These are phyloP conservation scores for Globisporangium lucens DNA, from an alignment of 352 stramenopile genomes.

Conservation along the genomic window DNA sequence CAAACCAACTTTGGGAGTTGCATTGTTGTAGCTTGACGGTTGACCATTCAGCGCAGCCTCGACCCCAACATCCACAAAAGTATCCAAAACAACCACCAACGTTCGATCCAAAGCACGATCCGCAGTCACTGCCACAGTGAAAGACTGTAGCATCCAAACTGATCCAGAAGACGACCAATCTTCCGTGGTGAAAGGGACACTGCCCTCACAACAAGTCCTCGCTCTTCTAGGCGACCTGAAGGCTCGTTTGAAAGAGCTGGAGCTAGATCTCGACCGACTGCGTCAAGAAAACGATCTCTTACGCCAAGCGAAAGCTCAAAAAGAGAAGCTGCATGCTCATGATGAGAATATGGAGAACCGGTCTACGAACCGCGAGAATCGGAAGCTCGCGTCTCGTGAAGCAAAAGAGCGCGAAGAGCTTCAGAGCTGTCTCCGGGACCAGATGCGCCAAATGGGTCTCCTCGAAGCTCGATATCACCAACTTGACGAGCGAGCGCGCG, in stretches of 20 bases:
- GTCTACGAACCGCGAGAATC: not conserved
- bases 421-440: slow-evolving; percentile 25
- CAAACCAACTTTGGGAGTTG: too few species aligned
- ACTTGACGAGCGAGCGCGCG: slow-evolving; percentile 35
- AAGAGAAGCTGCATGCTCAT: not conserved
- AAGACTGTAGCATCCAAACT: slow-evolving; percentile 10
- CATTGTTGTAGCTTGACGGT: slow-evolving; percentile 2
- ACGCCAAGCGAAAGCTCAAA: slow-evolving; percentile 19
- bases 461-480: slow-evolving; percentile 53
- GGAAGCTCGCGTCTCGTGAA: not conserved
- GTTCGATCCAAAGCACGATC: not conserved
- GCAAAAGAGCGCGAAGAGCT: slow-evolving; percentile 28
- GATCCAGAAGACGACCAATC: not conserved
- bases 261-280: slow-evolving; percentile 44
- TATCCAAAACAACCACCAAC: not conserved
- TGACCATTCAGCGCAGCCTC: not conserved
- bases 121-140: not conserved
- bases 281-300: slow-evolving; percentile 56
- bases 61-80: slow-evolving; percentile 1
- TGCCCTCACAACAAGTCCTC: slow-evolving; percentile 2
- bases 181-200: not conserved
- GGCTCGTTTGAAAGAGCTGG: slow-evolving; percentile 34
- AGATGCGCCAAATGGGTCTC: slow-evolving; percentile 43
- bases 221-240: slow-evolving; percentile 37
- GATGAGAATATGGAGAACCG: not conserved